Evolutionary conservation across 2,329 filamentous ascomycete genomes (phyloP), one percentile per base, ranked within the genome.

Genomic region (Cucurbitaria berberidis): DNA sequence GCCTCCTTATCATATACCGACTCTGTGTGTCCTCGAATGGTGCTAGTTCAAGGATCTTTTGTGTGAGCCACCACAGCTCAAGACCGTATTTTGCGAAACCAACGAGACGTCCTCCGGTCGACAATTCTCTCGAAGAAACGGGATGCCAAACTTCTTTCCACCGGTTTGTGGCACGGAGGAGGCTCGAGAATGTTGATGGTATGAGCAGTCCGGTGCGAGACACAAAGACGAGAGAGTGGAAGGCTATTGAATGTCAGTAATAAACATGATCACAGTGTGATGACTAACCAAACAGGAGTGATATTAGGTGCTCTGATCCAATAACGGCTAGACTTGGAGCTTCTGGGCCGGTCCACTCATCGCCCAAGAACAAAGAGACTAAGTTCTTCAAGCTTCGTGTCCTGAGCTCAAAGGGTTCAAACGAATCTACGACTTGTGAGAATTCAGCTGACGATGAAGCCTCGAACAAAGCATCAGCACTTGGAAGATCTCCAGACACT

Each of bases 111-210:
- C 3, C 21, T 35, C 6, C 30, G 41, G 13, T 19, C 29, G 1
- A 9, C 22, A 39, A 39, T 16, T 41, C 18, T 29, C 21, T 42
- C 10, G 46, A 13, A 2, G 50, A 19, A 9, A 53, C 30, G 11
- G 11, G 4, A 19, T 63, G 29, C 55, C 60, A 58, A 5, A 62
- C 30, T 9, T 52, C 44, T 51, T 60, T 65, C 62, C 62, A 65
- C 2, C 62, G 58, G 6, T 30, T 18, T 5, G 39, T 45, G 2
- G 58, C 60, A n/a, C 58, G n/a, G n/a, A n/a, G n/a, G n/a, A n/a
- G n/a, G 58, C 5, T 29, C 10, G 6, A 65, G 42, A n/a, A 41
- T 5, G 51, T 46, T 7, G 48, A 47, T 5, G 40, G 15, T 11
- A 53, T 5, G 1, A 56, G 51, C 3, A 55, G 35, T 15, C 29